These are phyloP conservation scores for Sporisorium scitamineum DNA, from an alignment of 1,284 basidiomycete genomes.

Conservation along the genomic window DNA sequence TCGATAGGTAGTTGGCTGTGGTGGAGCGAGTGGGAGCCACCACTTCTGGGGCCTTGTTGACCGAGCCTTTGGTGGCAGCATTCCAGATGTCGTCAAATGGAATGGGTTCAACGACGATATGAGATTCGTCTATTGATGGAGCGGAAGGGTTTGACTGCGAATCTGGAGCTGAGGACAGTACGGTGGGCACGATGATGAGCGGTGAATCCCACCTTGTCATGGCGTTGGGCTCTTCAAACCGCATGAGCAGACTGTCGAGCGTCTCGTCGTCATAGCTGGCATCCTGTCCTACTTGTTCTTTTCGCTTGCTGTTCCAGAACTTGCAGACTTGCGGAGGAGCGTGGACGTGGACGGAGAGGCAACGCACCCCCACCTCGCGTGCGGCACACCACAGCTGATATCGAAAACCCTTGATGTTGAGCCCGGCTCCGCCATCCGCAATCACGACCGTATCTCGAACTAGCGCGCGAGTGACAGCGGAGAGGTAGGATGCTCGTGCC, in stretches of 20 bases:
- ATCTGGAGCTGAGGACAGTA: not conserved
- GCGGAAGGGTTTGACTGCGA: not conserved
- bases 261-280: constrained; percentile 78
- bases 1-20: constrained; percentile 69
- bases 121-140: constrained; percentile 76
- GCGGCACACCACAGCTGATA: constrained; percentile 98
- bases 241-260: constrained; percentile 88
- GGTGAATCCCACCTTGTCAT: constrained; percentile 98
- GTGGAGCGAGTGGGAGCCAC: constrained; percentile 74
- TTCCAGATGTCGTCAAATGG: constrained; percentile 83
- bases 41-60: constrained; percentile 87
- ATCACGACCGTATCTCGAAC: constrained; percentile 82
- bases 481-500: constrained; percentile 86
- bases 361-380: constrained; percentile 84
- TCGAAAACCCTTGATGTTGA: constrained; percentile 94
- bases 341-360: constrained; percentile 81
- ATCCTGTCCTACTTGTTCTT: constrained; percentile 69
- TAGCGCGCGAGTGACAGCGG: constrained; percentile 83
- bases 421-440: constrained; percentile 80
- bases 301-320: constrained; percentile 78
- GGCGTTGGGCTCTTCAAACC: constrained; percentile 95
- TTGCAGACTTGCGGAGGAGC: constrained; percentile 73
- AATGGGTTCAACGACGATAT: constrained; percentile 70
- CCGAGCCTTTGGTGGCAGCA: constrained; percentile 80
- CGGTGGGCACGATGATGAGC: constrained; percentile 79